Evolutionary conservation across 2,329 filamentous ascomycete species (phyloP).

Genomic region (Verticillium nonalfalfae): DNA sequence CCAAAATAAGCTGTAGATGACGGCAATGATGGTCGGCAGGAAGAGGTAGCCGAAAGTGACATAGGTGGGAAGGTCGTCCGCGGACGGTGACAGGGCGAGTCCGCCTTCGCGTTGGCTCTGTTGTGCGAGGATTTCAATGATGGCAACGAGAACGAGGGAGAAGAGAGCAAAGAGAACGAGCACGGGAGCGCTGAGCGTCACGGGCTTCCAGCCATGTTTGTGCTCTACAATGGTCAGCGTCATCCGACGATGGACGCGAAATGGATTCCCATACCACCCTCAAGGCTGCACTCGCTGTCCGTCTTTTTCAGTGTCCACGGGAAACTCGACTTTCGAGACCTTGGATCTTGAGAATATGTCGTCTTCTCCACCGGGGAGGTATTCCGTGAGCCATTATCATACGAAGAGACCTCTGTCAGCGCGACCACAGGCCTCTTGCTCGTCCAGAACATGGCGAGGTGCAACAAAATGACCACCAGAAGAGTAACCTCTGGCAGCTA

Average conservation of each 20-base stretch:
- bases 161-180: slow-evolving; percentile 26
- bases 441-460: background rate
- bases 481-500: background rate
- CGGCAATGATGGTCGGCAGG: slow-evolving; percentile 44
- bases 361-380: background rate
- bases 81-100: slow-evolving; percentile 17
- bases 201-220: slow-evolving; percentile 23
- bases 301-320: background rate
- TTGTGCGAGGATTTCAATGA: slow-evolving; percentile 36
- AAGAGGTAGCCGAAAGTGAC: slow-evolving; percentile 39
- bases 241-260: background rate
- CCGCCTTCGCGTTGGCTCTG: slow-evolving; percentile 34
- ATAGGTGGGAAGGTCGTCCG: slow-evolving; percentile 24
- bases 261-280: background rate
- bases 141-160: slow-evolving; percentile 29
- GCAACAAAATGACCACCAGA: background rate
- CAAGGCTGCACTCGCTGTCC: background rate
- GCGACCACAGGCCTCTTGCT: background rate
- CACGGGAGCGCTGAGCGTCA: no score
- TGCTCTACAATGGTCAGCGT: background rate
- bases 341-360: no score
- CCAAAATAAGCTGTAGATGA: slow-evolving; percentile 51
- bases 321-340: background rate
- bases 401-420: background rate
- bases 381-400: background rate